Conservation (phyloP, 441 rosid genomes). For the Daphne laureola region DNA sequence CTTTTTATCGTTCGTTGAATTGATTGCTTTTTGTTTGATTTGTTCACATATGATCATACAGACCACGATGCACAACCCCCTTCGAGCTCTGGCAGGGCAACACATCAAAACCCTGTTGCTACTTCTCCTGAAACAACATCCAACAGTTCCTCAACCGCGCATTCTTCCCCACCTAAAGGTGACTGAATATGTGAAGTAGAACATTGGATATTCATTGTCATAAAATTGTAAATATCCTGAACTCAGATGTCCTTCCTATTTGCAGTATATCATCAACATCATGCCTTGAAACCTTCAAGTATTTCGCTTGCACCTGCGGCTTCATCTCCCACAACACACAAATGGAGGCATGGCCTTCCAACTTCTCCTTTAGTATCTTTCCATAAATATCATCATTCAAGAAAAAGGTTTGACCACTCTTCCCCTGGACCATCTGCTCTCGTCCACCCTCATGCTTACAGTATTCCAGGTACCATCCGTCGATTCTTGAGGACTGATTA, state of each 20-base stretch:
- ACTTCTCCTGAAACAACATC: slow-evolving; percentile 16
- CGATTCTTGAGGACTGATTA: slow-evolving; percentile 1
- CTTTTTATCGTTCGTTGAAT: slow-evolving; percentile 3
- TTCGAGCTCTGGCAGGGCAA: slow-evolving; percentile 18
- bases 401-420: slow-evolving; percentile 17
- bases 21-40: slow-evolving; percentile 6
- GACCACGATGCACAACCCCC: slow-evolving; percentile 24
- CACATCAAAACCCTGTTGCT: slow-evolving; percentile 19
- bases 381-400: slow-evolving; percentile 24
- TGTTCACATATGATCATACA: slow-evolving; percentile 18
- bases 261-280: slow-evolving; percentile 27
- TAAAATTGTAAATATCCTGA: slow-evolving; percentile 3
- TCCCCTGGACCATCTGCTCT: slow-evolving; percentile 22
- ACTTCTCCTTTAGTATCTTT: slow-evolving; percentile 23
- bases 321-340: slow-evolving; percentile 23
- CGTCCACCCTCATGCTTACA: slow-evolving; percentile 18
- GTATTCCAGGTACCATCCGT: slow-evolving; percentile 20
- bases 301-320: slow-evolving; percentile 42
- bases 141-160: slow-evolving; percentile 17
- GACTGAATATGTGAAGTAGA: slow-evolving; percentile 6
- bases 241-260: slow-evolving; percentile 13
- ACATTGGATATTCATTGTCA: slow-evolving; percentile 6
- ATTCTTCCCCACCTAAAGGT: slow-evolving; percentile 27
- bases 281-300: slow-evolving; percentile 30
- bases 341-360: slow-evolving; percentile 23